Conservation (phyloP, 305 asterid species). For the Nicotiana rustica region DNA sequence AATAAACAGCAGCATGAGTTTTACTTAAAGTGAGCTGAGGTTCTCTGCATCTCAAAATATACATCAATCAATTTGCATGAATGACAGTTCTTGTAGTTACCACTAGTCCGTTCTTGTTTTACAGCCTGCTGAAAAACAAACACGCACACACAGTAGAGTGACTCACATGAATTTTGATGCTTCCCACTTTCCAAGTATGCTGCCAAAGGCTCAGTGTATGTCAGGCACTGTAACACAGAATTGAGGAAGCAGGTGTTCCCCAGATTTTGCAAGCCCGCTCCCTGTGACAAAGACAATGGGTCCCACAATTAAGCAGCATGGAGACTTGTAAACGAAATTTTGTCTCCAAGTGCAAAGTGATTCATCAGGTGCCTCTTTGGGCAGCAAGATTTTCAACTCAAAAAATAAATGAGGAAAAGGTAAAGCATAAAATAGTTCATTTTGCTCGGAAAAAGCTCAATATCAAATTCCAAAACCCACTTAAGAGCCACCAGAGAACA, state of each 20-base stretch:
- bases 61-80: too few species aligned
- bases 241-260: conserved; percentile 97
- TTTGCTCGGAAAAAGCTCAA: conserved; percentile 11
- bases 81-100: too few species aligned
- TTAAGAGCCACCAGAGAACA: conserved; percentile 9
- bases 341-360: conserved; percentile 4
- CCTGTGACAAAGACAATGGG: conserved; percentile 62
- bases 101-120: too few species aligned
- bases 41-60: conserved; percentile 19
- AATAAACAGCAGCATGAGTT: not conserved
- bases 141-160: conserved; percentile 24
- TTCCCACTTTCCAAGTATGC: conserved; percentile 98
- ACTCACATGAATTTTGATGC: conserved; percentile 92
- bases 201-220: conserved; percentile 97
- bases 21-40: not conserved
- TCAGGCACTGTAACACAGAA: conserved; percentile 92
- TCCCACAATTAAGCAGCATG: conserved; percentile 34
- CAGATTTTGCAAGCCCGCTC: conserved; percentile 97
- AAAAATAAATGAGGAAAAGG: not conserved
- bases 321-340: conserved; percentile 25
- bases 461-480: conserved; percentile 22
- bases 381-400: conserved; percentile 1
- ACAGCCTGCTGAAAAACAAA: conserved; percentile 5
- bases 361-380: not conserved
- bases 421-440: conserved; percentile 28